Conservation (phyloP, 2,329 filamentous ascomycete species). For the Ambrosiella beaveri region DNA sequence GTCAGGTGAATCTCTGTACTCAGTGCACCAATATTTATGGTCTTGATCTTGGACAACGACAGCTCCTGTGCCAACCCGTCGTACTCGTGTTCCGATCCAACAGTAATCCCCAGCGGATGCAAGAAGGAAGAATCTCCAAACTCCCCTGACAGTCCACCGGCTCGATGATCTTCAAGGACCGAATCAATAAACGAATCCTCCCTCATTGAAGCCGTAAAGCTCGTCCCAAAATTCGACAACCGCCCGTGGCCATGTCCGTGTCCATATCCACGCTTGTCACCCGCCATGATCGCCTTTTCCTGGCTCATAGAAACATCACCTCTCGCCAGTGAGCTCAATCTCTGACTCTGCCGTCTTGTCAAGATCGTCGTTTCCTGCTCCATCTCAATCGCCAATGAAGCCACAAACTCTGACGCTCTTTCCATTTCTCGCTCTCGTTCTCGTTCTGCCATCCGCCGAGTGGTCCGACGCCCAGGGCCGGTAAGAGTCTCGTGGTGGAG, state of each 20-base stretch:
- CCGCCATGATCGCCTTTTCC: slow-evolving; percentile 63
- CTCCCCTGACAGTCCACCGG: slow-evolving; percentile 21
- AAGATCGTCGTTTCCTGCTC: slow-evolving; percentile 37
- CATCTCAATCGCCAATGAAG: slow-evolving; percentile 56
- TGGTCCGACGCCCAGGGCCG: slow-evolving; percentile 33
- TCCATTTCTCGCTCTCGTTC: slow-evolving; percentile 20
- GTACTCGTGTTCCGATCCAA: slow-evolving; percentile 28
- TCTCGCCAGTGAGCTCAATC: slow-evolving; percentile 80
- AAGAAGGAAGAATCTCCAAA: neutral
- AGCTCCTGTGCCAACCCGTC: slow-evolving; percentile 57
- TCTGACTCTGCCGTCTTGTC: slow-evolving; percentile 45
- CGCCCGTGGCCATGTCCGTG: neutral
- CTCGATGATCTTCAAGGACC: slow-evolving; percentile 49
- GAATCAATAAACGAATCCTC: slow-evolving; percentile 27
- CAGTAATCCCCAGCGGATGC: slow-evolving; percentile 37
- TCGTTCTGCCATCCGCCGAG: slow-evolving; percentile 21
- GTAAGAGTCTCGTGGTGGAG: slow-evolving; percentile 60
- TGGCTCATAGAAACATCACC: slow-evolving; percentile 75
- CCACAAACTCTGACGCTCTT: slow-evolving; percentile 22
- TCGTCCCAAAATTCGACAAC: neutral
- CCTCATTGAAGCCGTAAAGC: neutral
- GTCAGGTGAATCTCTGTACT: neutral
- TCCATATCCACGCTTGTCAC: slow-evolving; percentile 33
- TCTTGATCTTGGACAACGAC: slow-evolving; percentile 53
- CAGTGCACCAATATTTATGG: slow-evolving; percentile 35